phyloP scores from a whole-genome alignment of 768 basidiomycete species.

The button mushroom (Agaricus bisporus) region DNA sequence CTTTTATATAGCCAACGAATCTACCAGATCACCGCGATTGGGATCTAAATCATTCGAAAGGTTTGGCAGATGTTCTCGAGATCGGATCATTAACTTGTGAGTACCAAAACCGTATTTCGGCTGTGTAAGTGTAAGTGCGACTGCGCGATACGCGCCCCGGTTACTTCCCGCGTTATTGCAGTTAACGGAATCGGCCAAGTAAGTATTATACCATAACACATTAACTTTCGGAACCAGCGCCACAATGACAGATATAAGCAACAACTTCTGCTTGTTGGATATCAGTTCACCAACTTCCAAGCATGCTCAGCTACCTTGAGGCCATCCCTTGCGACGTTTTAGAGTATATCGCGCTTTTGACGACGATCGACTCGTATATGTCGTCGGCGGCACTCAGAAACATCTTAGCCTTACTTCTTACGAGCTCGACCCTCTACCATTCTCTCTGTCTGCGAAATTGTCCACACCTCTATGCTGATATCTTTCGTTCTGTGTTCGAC shows the following conservation, averaged over 20 bases:
- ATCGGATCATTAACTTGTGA: constrained; percentile 6
- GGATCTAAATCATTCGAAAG: constrained; percentile 1
- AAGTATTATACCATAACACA: constrained; percentile 4
- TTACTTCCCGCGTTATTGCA: not conserved
- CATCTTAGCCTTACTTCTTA: constrained; percentile 39
- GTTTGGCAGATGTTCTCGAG: not conserved
- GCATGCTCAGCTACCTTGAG: constrained; percentile 43
- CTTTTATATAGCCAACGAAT: not conserved
- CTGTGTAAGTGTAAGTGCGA: not conserved
- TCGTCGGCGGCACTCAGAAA: constrained; percentile 29
- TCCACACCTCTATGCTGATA: constrained; percentile 51
- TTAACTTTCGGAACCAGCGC: constrained; percentile 2
- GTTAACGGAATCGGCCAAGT: not conserved
- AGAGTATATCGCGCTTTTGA: constrained; percentile 45
- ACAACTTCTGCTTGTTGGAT: not conserved
- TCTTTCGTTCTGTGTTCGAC: constrained; percentile 50
- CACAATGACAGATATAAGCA: constrained; percentile 5
- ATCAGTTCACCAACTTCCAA: not conserved
- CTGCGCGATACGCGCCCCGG: not conserved
- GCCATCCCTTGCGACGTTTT: constrained; percentile 51
- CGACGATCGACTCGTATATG: constrained; percentile 28
- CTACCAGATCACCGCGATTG: not conserved
- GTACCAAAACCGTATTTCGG: not conserved
- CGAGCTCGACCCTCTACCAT: constrained; percentile 36
- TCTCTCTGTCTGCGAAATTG: constrained; percentile 34